These are phyloP conservation scores for Aphelidium insulamus DNA, from an alignment of 371 early-diverging fungal species.

Conservation along the genomic window DNA sequence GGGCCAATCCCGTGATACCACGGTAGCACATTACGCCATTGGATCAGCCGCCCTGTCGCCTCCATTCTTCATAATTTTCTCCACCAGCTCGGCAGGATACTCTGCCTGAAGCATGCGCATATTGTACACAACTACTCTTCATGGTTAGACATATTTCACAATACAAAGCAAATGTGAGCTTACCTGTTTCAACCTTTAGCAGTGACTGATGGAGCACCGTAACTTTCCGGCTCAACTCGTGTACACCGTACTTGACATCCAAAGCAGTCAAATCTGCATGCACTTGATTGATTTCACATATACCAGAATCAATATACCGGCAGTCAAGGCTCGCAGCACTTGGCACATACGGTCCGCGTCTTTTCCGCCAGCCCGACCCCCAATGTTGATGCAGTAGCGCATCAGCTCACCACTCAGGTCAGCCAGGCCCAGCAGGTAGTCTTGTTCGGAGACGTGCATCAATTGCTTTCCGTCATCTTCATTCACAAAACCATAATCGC, in stretches of 20 bases:
- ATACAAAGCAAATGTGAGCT: no score
- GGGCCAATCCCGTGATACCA: no score
- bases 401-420: constrained; percentile 18
- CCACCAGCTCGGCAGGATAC: no score
- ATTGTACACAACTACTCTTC: no score
- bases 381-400: constrained; percentile 10
- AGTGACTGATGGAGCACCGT: constrained; percentile 5
- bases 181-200: constrained; percentile 8
- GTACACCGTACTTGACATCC: neutral
- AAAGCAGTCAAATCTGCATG: constrained; percentile 1
- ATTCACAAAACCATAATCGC: no score
- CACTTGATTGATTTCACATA: neutral
- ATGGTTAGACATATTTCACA: no score
- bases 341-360: constrained; percentile 2
- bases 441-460: constrained; percentile 4
- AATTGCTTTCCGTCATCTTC: neutral
- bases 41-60: no score
- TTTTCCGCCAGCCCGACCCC: constrained; percentile 4
- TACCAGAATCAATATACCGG: neutral
- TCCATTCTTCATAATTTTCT: no score
- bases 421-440: constrained; percentile 11
- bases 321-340: constrained; percentile 4
- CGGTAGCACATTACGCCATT: no score
- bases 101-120: no score
- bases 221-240: constrained; percentile 6